Percentiles rank a stretch among this genome's conserved stretches.
Conservation (phyloP, 2,329 filamentous ascomycete species). For the Fusarium tanahbumbuense region DNA sequence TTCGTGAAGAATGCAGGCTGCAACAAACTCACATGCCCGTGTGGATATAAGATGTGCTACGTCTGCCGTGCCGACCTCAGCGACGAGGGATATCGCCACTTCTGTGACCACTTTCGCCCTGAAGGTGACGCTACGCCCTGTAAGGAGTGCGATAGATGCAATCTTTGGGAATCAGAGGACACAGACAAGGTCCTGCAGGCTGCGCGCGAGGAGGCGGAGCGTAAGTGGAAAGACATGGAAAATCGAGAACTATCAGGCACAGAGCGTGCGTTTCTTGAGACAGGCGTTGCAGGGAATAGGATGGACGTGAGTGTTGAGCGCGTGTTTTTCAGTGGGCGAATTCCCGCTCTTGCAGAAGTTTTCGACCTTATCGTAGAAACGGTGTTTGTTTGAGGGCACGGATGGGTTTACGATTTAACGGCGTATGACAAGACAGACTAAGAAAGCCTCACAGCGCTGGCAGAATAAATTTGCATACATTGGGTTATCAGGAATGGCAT, state of each 20-base stretch:
- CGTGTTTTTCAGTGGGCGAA: constrained; percentile 49
- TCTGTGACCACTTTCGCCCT: constrained; percentile 94
- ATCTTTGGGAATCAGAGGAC: constrained; percentile 82
- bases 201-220: constrained; percentile 78
- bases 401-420: constrained; percentile 19
- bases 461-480: constrained; percentile 27
- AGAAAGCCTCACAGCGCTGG: constrained; percentile 28
- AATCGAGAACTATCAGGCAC: constrained; percentile 65
- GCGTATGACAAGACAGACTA: constrained; percentile 23
- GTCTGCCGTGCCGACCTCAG: constrained; percentile 84
- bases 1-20: constrained; percentile 95
- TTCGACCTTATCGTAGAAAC: constrained; percentile 60
- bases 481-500: constrained; percentile 10
- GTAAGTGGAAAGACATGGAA: constrained; percentile 75
- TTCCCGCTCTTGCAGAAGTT: constrained; percentile 57
- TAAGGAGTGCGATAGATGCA: constrained; percentile 82
- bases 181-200: constrained; percentile 74
- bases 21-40: constrained; percentile 96
- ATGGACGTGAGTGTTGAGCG: constrained; percentile 48
- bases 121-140: constrained; percentile 79
- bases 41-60: constrained; percentile 98
- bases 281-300: constrained; percentile 56
- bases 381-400: constrained; percentile 53
- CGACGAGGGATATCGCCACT: constrained; percentile 88
- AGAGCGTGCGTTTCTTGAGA: constrained; percentile 68